phyloP scores from a whole-genome alignment of 306 rosid genomes.

The Dryas drummondii region DNA sequence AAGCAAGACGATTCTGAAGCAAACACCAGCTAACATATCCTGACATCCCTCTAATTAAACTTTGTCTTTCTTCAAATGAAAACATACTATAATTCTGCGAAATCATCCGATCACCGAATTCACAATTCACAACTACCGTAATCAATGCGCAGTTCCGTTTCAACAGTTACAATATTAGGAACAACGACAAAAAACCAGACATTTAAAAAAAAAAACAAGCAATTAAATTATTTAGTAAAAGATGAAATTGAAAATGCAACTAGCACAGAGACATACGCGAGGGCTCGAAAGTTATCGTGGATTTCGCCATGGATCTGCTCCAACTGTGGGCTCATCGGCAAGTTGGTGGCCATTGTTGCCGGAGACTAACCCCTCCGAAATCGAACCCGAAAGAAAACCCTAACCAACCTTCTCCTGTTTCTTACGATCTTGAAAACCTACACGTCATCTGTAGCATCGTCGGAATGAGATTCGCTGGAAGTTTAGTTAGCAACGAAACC shows the following conservation, averaged over 20 bases:
- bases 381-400: not conserved
- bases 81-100: not conserved
- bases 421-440: not conserved
- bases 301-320: slow-evolving; percentile 99
- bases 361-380: slow-evolving; percentile 22
- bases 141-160: not conserved
- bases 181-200: not conserved
- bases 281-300: slow-evolving; percentile 82
- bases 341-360: slow-evolving; percentile 67
- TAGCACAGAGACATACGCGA: slow-evolving; percentile 54
- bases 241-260: not conserved
- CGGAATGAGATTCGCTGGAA: not conserved
- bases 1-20: not conserved
- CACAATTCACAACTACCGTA: not conserved
- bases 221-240: not conserved
- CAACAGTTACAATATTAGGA: no score
- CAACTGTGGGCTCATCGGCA: slow-evolving; percentile 81
- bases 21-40: not conserved
- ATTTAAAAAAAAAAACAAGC: not conserved
- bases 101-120: not conserved
- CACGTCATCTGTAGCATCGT: not conserved
- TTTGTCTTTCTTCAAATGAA: not conserved
- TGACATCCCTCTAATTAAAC: not conserved
- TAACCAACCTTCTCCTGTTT: not conserved
- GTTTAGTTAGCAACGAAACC: not conserved